phyloP scores from a whole-genome alignment of 345 rosid species.

The Gossypium stocksii region DNA sequence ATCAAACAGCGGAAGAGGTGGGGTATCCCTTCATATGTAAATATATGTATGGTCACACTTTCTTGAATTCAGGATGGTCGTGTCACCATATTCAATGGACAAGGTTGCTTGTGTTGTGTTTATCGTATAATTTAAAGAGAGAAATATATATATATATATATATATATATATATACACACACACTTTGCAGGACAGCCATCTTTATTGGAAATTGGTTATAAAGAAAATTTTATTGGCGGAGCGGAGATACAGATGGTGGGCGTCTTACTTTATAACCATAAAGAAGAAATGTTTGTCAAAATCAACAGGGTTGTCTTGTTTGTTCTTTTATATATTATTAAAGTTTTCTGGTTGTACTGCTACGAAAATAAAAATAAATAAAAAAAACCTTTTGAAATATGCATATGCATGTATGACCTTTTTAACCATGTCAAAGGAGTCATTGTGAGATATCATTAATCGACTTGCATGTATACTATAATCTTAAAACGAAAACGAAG shows the following conservation, averaged over 20 bases:
- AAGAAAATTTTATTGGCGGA: background rate
- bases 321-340: background rate
- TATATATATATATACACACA: fast-evolving
- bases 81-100: background rate
- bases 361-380: too few relatives aligned
- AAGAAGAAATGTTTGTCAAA: background rate
- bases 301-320: background rate
- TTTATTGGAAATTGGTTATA: background rate
- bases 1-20: background rate
- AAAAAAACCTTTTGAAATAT: too few relatives aligned
- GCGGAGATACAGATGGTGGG: background rate
- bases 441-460: background rate
- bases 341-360: too few relatives aligned
- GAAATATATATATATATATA: background rate
- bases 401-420: background rate
- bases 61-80: background rate
- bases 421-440: background rate
- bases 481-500: background rate
- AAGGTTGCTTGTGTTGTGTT: background rate
- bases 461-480: background rate
- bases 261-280: background rate
- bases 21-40: background rate
- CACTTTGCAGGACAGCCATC: background rate
- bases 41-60: background rate
- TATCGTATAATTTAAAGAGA: background rate